Evolutionary conservation across 805 yeast genomes (phyloP), one percentile per base, ranked within the genome.

Genomic region (Yarrowia sp.): DNA sequence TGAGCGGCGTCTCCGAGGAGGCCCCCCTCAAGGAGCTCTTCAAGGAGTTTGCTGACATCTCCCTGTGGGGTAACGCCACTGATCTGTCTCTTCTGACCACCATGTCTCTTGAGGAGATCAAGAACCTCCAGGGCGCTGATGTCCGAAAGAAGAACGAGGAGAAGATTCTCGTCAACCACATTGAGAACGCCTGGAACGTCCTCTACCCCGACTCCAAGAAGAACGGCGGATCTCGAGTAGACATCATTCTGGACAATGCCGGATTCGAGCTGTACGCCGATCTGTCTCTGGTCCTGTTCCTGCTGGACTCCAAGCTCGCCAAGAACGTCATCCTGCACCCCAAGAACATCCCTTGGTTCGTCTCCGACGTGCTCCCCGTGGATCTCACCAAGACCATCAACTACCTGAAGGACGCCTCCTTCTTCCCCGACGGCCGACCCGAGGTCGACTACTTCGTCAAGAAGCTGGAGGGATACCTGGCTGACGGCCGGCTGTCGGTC

Each of bases 51-150:
- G 79, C 90, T 50, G 97, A 92, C 75, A 85, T 94, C 67, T 91
- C 97, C 0, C 79, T 95, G 66, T 95, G 99, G 99, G 99, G 99
- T 34, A 95, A 95, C 77, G 98, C 98, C 19, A 91, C 98, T 4
- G 99, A 95, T 77, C 83, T 95, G 74, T 92, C 98, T 0, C 80
- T 96, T 66, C 82, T 95, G 70, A 92, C 94, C n/a, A 86, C 92
- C 9, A 74, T 77, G 43, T 72, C 80, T 19, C 76, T 92, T 36
- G 97, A 93, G 56, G 97, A 95, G 71, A 89, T 95, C 73, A 90
- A 91, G 77, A 87, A 94, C 7, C 86, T 92, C 46, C 99, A 95
- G 80, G 97, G 97, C 50, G 90, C 89, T 13, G 92, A 89, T 70
- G 92, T 92, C 19, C 84, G 98, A 72, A 88, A 87, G 74, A 86